These are phyloP conservation scores for Pharnaceum exiguum DNA, from an alignment of 148 eudicot species.

Conservation along the genomic window DNA sequence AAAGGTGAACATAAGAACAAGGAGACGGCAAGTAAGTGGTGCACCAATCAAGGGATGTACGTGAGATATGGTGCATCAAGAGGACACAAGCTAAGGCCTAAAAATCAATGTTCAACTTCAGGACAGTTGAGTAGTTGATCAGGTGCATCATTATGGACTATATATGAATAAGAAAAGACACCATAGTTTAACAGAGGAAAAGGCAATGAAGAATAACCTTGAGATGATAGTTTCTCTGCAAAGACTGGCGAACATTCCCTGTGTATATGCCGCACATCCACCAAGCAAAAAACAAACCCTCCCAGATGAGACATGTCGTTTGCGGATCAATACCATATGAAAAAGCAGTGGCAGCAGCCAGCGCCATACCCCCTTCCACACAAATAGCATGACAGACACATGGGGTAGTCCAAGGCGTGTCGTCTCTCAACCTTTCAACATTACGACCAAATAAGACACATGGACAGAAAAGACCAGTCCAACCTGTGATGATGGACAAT, in stretches of 20 bases:
- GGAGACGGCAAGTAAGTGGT: no score
- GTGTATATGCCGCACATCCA: constrained; percentile 94
- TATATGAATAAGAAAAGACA: no score
- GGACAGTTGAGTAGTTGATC: no score
- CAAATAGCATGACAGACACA: constrained; percentile 80
- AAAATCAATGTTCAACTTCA: no score
- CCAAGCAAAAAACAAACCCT: constrained; percentile 81
- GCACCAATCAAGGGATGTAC: no score
- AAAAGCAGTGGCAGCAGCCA: constrained; percentile 67
- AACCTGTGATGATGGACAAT: constrained; percentile 35
- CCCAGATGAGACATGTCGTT: constrained; percentile 63
- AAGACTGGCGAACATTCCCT: constrained; percentile 61
- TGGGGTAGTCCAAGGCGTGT: constrained; percentile 68
- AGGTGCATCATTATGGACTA: no score
- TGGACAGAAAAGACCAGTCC: constrained; percentile 87
- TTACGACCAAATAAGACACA: constrained; percentile 91
- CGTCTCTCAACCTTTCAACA: constrained; percentile 71
- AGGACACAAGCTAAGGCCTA: no score
- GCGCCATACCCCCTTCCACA: constrained; percentile 84
- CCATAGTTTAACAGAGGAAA: neutral
- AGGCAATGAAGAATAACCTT: constrained; percentile 38
- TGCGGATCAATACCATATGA: constrained; percentile 79
- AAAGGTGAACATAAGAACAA: no score
- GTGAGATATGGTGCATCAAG: no score
- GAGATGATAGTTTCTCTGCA: constrained; percentile 90